Evolutionary conservation across 768 basidiomycete species (phyloP).

Genomic region (Russula olivacea): DNA sequence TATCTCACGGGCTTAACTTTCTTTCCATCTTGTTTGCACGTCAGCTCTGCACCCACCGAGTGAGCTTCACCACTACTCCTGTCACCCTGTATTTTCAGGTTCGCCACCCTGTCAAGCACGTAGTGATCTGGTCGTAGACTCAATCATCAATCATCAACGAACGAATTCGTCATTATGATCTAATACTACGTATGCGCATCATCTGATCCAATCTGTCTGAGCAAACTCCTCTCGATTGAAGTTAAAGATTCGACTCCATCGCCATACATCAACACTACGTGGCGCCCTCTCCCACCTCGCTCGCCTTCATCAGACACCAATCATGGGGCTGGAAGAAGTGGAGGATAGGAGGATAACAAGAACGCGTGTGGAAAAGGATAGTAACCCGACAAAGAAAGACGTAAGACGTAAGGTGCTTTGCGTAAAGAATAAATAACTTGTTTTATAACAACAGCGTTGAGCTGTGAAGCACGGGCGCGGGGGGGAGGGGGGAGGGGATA

Average conservation of each 20-base stretch:
- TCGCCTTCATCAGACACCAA: slow-evolving; percentile 44
- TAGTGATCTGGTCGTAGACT: too few species aligned
- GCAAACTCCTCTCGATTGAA: slow-evolving; percentile 5
- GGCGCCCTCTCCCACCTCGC: slow-evolving; percentile 70
- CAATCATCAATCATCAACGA: too few species aligned
- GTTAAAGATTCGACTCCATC: slow-evolving; percentile 7
- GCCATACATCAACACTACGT: slow-evolving; percentile 35
- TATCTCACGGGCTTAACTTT: too few species aligned
- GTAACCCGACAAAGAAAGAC: slow-evolving; percentile 19
- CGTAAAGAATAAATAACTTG: slow-evolving; percentile 19
- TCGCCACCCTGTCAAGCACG: too few species aligned
- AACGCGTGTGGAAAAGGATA: slow-evolving; percentile 27
- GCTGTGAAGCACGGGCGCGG: slow-evolving; percentile 31
- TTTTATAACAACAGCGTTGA: slow-evolving; percentile 21
- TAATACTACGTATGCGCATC: neutral
- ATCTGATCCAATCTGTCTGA: neutral
- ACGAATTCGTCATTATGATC: neutral
- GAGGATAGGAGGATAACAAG: slow-evolving; percentile 64
- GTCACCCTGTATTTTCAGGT: too few species aligned
- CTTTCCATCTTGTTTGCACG: too few species aligned
- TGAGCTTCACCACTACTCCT: too few species aligned
- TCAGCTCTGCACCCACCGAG: too few species aligned
- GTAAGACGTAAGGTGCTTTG: slow-evolving; percentile 20
- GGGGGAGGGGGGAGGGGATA: slow-evolving; percentile 16
- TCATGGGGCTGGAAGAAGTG: slow-evolving; percentile 41